These are phyloP conservation scores for Rhizoclosmatium sp. DNA, from an alignment of 192 early-diverging fungal genomes.

Conservation along the genomic window DNA sequence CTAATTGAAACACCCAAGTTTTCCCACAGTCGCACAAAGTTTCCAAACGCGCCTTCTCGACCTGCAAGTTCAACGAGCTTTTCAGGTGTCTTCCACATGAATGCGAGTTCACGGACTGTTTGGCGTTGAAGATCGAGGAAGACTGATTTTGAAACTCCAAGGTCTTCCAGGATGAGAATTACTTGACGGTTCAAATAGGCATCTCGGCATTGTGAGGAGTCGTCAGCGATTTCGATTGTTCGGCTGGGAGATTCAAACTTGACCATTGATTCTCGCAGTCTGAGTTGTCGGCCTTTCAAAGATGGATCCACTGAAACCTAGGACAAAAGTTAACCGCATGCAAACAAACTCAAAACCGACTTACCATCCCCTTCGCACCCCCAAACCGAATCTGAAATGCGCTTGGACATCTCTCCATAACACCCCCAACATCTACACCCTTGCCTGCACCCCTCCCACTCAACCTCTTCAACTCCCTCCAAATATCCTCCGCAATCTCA, in stretches of 20 bases:
- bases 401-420: slow-evolving; percentile 41
- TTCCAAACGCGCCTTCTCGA: slow-evolving; percentile 33
- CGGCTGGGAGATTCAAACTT: slow-evolving; percentile 63
- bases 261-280: slow-evolving; percentile 62
- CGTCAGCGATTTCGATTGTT: slow-evolving; percentile 64
- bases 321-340: neutral
- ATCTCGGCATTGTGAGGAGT: slow-evolving; percentile 49
- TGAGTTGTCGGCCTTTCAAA: slow-evolving; percentile 46
- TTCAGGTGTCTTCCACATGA: slow-evolving; percentile 14
- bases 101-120: slow-evolving; percentile 18
- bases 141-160: slow-evolving; percentile 65
- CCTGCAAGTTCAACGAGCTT: slow-evolving; percentile 25
- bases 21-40: slow-evolving; percentile 30
- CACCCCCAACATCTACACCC: neutral
- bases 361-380: slow-evolving; percentile 56
- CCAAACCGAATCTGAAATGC: slow-evolving; percentile 80
- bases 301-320: slow-evolving; percentile 36
- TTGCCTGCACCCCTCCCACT: neutral
- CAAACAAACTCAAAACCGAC: neutral
- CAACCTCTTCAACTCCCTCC: slow-evolving; percentile 35
- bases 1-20: neutral
- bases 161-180: slow-evolving; percentile 63
- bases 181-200: slow-evolving; percentile 72
- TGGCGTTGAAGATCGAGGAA: slow-evolving; percentile 59
- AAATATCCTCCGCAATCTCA: slow-evolving; percentile 49